Evolutionary conservation across 2,329 filamentous ascomycete species (phyloP).

Genomic region (Calonectria ilicicola): DNA sequence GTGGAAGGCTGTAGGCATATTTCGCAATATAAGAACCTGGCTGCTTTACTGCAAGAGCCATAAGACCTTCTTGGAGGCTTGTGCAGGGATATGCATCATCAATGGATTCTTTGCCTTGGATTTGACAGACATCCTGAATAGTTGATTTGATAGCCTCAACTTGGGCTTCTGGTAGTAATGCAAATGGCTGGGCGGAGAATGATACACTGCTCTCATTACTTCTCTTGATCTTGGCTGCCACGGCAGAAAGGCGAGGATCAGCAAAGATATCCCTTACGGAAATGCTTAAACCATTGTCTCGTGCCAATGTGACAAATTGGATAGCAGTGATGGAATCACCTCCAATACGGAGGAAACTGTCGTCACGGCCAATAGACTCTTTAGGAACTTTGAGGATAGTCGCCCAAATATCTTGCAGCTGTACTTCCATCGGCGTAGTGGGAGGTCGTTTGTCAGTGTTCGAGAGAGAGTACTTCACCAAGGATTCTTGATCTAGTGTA

Average conservation of each 20-base stretch:
- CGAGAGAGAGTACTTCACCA: not conserved
- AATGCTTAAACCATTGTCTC: not conserved
- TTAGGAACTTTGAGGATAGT: not conserved
- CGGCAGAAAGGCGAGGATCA: not conserved
- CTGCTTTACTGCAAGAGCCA: conserved; percentile 35
- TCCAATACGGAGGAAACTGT: conserved; percentile 5
- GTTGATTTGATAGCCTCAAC: not conserved
- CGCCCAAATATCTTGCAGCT: not conserved
- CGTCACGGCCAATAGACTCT: conserved; percentile 6
- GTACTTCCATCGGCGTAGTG: not conserved
- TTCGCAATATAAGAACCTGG: conserved; percentile 23
- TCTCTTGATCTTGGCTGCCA: not conserved
- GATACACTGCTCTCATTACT: not conserved
- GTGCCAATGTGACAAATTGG: not conserved
- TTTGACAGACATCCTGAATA: not conserved
- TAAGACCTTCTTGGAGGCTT: conserved; percentile 49
- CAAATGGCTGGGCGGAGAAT: not conserved
- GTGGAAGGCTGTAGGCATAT: not conserved
- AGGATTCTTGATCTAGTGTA: not conserved
- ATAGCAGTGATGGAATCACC: conserved; percentile 9
- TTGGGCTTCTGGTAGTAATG: not conserved
- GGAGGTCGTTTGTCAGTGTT: not conserved
- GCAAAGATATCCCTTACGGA: conserved; percentile 5
- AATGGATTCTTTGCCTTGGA: conserved; percentile 16
- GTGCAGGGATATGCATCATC: conserved; percentile 52